Evolutionary conservation across 2,329 filamentous ascomycete genomes (phyloP).

Genomic region (Chrysoporthe cubensis): DNA sequence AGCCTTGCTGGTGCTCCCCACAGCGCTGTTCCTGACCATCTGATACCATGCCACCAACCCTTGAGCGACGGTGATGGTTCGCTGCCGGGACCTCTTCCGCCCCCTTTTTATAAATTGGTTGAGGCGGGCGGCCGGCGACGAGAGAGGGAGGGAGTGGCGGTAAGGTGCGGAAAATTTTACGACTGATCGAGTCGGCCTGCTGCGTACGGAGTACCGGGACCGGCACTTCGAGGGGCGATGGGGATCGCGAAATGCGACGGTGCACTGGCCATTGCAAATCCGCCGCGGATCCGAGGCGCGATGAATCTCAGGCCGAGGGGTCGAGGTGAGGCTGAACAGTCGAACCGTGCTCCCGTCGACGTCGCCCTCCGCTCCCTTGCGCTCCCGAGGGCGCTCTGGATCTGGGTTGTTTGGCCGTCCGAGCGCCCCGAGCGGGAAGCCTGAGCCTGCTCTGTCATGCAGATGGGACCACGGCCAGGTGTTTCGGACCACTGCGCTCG

Average conservation of each 20-base stretch:
- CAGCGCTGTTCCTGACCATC: conserved; percentile 24
- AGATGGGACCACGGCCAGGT: background rate
- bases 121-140: background rate
- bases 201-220: background rate
- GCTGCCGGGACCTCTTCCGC: conserved; percentile 15
- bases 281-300: background rate
- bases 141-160: background rate
- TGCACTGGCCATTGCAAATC: conserved; percentile 8
- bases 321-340: conserved; percentile 16
- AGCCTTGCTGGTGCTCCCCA: conserved; percentile 23
- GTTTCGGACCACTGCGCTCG: background rate
- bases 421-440: conserved; percentile 11
- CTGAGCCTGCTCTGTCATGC: background rate
- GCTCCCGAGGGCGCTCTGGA: background rate
- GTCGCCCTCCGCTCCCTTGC: conserved; percentile 2
- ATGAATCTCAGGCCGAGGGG: background rate
- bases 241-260: background rate
- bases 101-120: conserved; percentile 18
- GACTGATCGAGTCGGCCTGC: background rate
- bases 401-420: conserved; percentile 6
- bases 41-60: conserved; percentile 19
- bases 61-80: conserved; percentile 21
- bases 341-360: conserved; percentile 15
- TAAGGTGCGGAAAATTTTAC: conserved; percentile 4
- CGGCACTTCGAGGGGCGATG: background rate